Base-by-base conservation (phyloP, 768 basidiomycete genomes). In the Chalciporus sphaerocephalus region DNA sequence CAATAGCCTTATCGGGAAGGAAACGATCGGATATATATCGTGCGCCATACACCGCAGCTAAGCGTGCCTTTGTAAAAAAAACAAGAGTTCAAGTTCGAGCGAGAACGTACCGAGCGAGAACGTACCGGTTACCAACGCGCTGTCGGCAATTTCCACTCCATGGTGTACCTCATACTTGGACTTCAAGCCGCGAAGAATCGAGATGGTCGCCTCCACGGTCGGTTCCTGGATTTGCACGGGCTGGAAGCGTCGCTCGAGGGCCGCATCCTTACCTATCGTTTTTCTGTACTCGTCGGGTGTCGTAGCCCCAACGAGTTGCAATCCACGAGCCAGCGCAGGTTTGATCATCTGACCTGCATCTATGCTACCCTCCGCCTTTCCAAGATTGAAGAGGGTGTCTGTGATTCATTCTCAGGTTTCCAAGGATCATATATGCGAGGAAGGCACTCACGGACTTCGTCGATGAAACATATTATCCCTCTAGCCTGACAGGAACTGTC, bases 301-400 rank as follows among this genome's bases (percentile, higher is more conserved):
- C 0, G 92, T 95, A 0, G 92, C 92, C 16, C 92, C 92, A 5
- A 95, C 88, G 2, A 94, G 80, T 58, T 89, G 87, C 7, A 95
- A 69, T 6, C 92, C 92, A 27, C 91, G 73, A 6, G 92, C 92
- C 2, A 94, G 74, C 0, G 92, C 87, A 23, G 91, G 91, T 58
- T 92, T 94, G 56, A 93, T 92, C 89, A 93, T 92, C 56, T 90
- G 85, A 0, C 91, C 91, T 2, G 88, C 92, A 55, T 94, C 92
- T 48, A 95, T 85, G 51, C 88, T 89, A 18, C 92, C 92, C 68
- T 94, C 92, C 0, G 88, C 76, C 64, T 94, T 94, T 1, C 92
- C 92, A 6, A 95, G 77, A 44, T 92, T 88, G 71, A 92, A 89
- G 3, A 92, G 71, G 0, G 78, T 84, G 51, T 91, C 85, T 87